Evolutionary conservation across 1,284 basidiomycete genomes (phyloP).

Genomic region (Vanrija pseudolonga): DNA sequence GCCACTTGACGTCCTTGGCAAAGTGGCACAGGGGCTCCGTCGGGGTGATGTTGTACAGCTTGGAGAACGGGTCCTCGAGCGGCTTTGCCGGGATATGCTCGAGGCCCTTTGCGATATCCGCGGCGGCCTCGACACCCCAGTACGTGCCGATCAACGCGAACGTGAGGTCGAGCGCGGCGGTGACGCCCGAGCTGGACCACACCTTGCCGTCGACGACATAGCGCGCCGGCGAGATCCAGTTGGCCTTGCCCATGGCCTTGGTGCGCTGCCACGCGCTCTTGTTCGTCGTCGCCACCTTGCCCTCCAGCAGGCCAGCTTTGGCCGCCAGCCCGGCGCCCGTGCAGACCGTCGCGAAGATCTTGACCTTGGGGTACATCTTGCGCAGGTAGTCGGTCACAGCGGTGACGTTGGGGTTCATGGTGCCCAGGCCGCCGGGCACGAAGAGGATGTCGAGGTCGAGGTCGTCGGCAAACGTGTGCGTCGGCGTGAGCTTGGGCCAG

Average conservation of each 20-base stretch:
- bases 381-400: not conserved
- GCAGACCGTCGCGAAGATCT: slow-evolving; percentile 13
- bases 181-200: not conserved
- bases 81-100: not conserved
- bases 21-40: no score
- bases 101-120: not conserved
- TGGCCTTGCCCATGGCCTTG: not conserved
- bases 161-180: not conserved
- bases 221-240: not conserved
- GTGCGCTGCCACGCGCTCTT: slow-evolving; percentile 11
- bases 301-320: slow-evolving; percentile 15
- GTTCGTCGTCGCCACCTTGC: slow-evolving; percentile 25
- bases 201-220: not conserved
- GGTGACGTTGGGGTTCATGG: not conserved
- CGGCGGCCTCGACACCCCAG: not conserved
- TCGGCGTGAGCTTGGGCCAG: not conserved
- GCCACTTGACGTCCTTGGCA: no score
- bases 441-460: not conserved
- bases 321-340: slow-evolving; percentile 22
- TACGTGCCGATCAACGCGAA: not conserved
- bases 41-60: not conserved
- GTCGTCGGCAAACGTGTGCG: not conserved
- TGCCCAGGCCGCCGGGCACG: not conserved
- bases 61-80: not conserved
- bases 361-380: not conserved